phyloP scores from a whole-genome alignment of 352 stramenopile genomes.

The Thalassiosira mediterranea region DNA sequence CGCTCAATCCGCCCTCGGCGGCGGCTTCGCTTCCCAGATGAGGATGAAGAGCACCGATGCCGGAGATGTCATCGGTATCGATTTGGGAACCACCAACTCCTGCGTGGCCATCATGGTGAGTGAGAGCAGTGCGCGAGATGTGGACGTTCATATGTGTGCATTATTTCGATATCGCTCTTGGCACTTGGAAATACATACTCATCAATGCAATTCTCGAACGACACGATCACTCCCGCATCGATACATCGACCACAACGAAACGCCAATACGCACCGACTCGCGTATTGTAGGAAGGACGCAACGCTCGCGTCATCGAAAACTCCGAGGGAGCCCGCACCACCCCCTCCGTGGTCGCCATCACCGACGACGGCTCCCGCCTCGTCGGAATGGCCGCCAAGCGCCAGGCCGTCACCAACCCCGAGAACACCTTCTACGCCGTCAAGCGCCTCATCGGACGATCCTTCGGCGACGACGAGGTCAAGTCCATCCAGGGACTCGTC shows the following conservation, averaged over 20 bases:
- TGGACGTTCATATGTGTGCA: conserved; percentile 10
- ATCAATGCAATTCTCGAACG: too few relatives aligned
- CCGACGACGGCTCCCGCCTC: conserved; percentile 93
- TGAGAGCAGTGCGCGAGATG: too few relatives aligned
- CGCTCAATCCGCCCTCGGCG: conserved; percentile 15
- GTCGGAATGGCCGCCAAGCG: conserved; percentile 99
- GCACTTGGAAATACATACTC: too few relatives aligned
- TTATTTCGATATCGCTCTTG: too few relatives aligned
- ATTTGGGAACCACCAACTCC: conserved; percentile 99
- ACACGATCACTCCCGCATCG: background rate
- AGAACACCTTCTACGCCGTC: conserved; percentile 99
- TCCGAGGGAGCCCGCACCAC: conserved; percentile 98
- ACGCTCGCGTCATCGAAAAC: conserved; percentile 97
- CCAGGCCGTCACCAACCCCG: conserved; percentile 97
- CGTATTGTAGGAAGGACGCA: conserved; percentile 96
- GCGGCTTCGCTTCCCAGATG: conserved; percentile 3
- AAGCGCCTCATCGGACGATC: conserved; percentile 99
- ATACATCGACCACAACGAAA: conserved; percentile 1
- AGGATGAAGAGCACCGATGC: conserved; percentile 62
- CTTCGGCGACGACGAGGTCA: conserved; percentile 95
- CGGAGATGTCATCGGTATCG: conserved; percentile 96
- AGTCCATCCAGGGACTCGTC: conserved; percentile 68
- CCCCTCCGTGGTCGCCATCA: conserved; percentile 97
- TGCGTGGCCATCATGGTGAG: conserved; percentile 94
- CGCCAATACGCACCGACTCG: conserved; percentile 48